phyloP scores from a whole-genome alignment of 331 rosid genomes.

The Acacia pycnantha region DNA sequence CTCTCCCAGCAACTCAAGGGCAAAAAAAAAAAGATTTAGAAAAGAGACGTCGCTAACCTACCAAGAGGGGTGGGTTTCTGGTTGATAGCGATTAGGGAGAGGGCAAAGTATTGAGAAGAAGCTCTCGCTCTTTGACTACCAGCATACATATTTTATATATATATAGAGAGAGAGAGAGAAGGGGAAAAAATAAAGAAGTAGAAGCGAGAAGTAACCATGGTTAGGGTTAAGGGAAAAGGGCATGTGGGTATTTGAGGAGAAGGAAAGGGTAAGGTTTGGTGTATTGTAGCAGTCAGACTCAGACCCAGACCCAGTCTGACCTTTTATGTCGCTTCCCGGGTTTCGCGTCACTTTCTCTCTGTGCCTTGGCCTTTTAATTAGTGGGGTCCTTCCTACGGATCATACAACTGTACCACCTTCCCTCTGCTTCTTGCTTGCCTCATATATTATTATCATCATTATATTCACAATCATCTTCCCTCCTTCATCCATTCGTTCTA shows the following conservation, averaged over 20 bases:
- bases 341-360: conserved; percentile 31
- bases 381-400: conserved; percentile 17
- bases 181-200: not conserved
- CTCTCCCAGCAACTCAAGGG: not conserved
- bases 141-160: not conserved
- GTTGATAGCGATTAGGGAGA: not conserved
- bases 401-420: not conserved
- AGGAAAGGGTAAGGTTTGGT: conserved; percentile 28
- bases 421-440: not conserved
- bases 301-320: conserved; percentile 55
- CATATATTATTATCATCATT: no score
- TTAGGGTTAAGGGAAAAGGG: conserved; percentile 23
- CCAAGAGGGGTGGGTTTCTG: not conserved
- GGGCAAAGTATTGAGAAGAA: not conserved
- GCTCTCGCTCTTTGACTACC: not conserved
- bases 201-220: conserved; percentile 38
- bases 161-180: no score
- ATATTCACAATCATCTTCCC: not conserved
- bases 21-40: not conserved
- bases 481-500: no score
- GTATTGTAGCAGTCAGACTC: conserved; percentile 39
- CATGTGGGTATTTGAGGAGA: not conserved
- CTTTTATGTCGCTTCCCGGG: conserved; percentile 51
- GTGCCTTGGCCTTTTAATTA: conserved; percentile 1
- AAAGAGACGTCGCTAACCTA: not conserved